Base-by-base conservation (phyloP, 78 protist species). In the Dictyostelium firmibasis region DNA sequence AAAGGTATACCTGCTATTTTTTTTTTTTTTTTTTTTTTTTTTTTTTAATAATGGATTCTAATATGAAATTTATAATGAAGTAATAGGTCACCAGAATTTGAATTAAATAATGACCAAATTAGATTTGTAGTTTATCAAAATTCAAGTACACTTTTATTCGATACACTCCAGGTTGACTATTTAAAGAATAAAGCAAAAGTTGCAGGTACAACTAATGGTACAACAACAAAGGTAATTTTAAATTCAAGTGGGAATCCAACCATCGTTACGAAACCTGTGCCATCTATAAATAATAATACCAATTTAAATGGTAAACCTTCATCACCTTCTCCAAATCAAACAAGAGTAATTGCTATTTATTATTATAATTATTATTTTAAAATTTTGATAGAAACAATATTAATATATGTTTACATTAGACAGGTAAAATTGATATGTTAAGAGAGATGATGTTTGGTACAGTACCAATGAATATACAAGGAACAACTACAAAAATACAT, bases 391-490 rank as follows among this genome's bases (percentile, higher is more conserved):
- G n/a, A n/a, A n/a, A n/a, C n/a, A n/a, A n/a, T 27, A 69, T 29
- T 69, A 29, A 69, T 69, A 29, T 3, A 29, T 69, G 31, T 1
- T 29, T 27, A 31, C 0, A 13, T 18, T 44, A 76, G 41, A 53
- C 31, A 23, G 94, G 94, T 9, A 88, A 81, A 47, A 74, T 88
- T 79, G 94, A 88, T 18, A 88, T 88, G 94, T 47, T 88, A 20
- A 88, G 84, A 47, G 94, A 88, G 13, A 88, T 88, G 94, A 88
- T 88, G 86, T 88, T 88, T 88, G 94, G 94, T n/a, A 88, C 94
- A 36, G 94, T 88, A 16, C 94, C 94, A 43, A 16, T 88, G 76
- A 88, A 88, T 69, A 44, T 88, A 41, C 81, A 78, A 35, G 94
- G 94, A 14, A 88, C 94, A 64, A 88, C 94, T 20, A 81, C 94